These are phyloP conservation scores for Jimgerdemannia lactiflua DNA, from an alignment of 192 early-diverging fungal species.

Conservation along the genomic window DNA sequence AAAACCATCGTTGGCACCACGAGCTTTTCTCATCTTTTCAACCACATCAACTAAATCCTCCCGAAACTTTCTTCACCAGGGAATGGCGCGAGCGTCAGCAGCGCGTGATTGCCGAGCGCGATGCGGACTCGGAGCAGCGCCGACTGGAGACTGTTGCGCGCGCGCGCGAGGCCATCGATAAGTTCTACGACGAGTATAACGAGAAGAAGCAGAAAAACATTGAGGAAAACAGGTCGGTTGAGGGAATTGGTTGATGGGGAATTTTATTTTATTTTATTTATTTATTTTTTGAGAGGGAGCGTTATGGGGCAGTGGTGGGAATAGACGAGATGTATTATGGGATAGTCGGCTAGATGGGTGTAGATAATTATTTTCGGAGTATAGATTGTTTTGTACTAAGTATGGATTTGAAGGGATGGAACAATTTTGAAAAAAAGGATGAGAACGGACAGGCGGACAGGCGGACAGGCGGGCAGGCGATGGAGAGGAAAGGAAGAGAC, in stretches of 20 bases:
- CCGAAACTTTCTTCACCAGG: conserved; percentile 11
- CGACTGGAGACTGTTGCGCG: conserved; percentile 56
- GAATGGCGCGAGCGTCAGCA: conserved; percentile 67
- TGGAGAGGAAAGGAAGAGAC: too few relatives aligned
- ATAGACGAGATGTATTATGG: too few relatives aligned
- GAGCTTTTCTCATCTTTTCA: conserved; percentile 3
- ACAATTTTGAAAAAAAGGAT: too few relatives aligned
- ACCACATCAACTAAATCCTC: too few relatives aligned
- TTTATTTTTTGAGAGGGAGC: neutral
- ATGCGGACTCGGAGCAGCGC: conserved; percentile 44
- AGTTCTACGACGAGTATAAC: conserved; percentile 82
- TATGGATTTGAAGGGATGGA: too few relatives aligned
- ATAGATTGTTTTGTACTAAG: too few relatives aligned
- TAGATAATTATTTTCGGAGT: too few relatives aligned
- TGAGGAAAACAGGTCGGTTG: conserved; percentile 57
- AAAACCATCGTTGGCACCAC: conserved; percentile 2
- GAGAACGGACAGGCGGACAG: too few relatives aligned
- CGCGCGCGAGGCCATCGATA: conserved; percentile 67
- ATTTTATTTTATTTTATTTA: neutral
- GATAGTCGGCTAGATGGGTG: too few relatives aligned
- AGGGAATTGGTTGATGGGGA: neutral
- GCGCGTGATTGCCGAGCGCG: conserved; percentile 54
- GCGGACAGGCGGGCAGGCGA: too few relatives aligned
- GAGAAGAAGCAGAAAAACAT: conserved; percentile 65
- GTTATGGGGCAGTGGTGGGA: too few relatives aligned